Evolutionary conservation across 352 stramenopile species (phyloP).

Genomic region (Pythium oligandrum): DNA sequence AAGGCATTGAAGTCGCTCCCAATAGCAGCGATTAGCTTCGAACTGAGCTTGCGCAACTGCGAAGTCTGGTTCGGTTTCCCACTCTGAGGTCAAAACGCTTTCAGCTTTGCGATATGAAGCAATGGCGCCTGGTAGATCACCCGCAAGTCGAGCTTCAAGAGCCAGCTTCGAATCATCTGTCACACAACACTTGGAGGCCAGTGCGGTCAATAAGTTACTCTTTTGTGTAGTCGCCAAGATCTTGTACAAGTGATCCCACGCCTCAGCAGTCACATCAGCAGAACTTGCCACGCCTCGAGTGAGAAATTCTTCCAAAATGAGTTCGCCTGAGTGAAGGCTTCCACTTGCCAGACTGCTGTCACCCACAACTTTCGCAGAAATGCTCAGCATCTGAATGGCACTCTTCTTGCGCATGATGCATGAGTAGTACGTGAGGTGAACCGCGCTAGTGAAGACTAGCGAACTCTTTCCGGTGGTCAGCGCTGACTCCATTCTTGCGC

Average conservation of each 20-base stretch:
- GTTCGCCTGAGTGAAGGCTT: slow-evolving; percentile 49
- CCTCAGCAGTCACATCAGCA: slow-evolving; percentile 23
- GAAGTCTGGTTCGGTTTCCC: slow-evolving; percentile 31
- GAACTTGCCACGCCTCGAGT: slow-evolving; percentile 18
- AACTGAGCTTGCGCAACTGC: slow-evolving; percentile 23
- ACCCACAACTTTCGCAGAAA: slow-evolving; percentile 39
- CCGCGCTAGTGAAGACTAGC: slow-evolving; percentile 11
- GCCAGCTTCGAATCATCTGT: slow-evolving; percentile 50
- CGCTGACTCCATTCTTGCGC: slow-evolving; percentile 9
- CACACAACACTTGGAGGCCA: slow-evolving; percentile 47
- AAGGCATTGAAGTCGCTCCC: slow-evolving; percentile 58
- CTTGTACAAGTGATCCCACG: slow-evolving; percentile 74
- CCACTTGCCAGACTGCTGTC: slow-evolving; percentile 57
- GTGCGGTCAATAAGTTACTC: slow-evolving; percentile 53
- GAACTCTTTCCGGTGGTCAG: slow-evolving; percentile 11
- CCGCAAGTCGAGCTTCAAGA: slow-evolving; percentile 55
- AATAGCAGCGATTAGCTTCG: slow-evolving; percentile 54
- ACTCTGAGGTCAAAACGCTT: slow-evolving; percentile 30
- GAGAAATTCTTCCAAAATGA: slow-evolving; percentile 64
- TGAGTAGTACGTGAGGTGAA: slow-evolving; percentile 47
- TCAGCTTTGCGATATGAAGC: slow-evolving; percentile 70
- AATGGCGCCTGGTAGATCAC: slow-evolving; percentile 67
- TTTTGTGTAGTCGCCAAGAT: slow-evolving; percentile 61
- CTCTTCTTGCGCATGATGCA: slow-evolving; percentile 27
- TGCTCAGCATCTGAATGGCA: slow-evolving; percentile 23